Conservation (phyloP, 2,329 filamentous ascomycete species). For the Talaromyces rugulosus region DNA sequence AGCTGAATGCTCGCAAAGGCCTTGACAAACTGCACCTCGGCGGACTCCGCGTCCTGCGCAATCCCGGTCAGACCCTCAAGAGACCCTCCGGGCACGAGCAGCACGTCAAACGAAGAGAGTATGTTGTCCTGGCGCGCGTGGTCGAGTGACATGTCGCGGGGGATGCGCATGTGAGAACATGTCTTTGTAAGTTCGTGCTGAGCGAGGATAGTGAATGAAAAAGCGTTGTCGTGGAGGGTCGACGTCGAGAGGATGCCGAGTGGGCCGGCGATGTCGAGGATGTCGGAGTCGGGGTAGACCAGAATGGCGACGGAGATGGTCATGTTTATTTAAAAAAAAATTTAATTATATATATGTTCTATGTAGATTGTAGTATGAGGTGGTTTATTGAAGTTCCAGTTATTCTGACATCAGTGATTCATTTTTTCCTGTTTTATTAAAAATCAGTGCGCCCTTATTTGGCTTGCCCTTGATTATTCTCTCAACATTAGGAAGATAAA, state of each 20-base stretch:
- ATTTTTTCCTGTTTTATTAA: background rate
- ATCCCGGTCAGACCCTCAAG: background rate
- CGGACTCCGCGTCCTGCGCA: background rate
- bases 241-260: background rate
- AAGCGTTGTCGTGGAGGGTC: background rate
- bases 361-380: too few relatives aligned
- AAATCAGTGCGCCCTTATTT: background rate
- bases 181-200: background rate
- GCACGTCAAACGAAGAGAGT: background rate
- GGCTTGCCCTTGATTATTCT: background rate
- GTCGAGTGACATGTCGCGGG: conserved; percentile 5
- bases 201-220: conserved; percentile 6
- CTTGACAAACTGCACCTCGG: background rate
- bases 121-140: background rate
- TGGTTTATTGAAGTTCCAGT: too few relatives aligned
- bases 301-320: background rate
- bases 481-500: background rate
- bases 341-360: background rate
- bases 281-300: background rate
- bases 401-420: too few relatives aligned
- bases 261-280: background rate
- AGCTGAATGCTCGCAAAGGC: background rate
- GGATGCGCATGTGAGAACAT: conserved; percentile 5
- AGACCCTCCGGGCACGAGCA: background rate
- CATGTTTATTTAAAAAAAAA: background rate